Evolutionary conservation across 768 basidiomycete genomes (phyloP).

Genomic region (Sporobolomyces roseus): DNA sequence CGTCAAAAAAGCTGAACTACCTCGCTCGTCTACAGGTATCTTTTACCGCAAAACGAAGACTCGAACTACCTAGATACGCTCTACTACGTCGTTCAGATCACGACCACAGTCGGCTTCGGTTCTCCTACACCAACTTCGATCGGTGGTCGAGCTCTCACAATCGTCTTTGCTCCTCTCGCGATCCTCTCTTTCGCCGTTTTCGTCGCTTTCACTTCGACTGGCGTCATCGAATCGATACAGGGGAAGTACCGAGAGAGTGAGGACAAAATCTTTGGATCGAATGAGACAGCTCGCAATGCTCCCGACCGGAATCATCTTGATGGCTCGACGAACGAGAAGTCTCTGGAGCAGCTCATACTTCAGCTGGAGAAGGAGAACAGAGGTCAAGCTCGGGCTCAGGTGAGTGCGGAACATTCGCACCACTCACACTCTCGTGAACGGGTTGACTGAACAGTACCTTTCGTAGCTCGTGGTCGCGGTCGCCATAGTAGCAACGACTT

Average conservation of each 20-base stretch:
- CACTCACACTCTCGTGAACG: not conserved
- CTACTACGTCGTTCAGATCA: not conserved
- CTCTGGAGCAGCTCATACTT: not conserved
- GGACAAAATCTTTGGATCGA: too few species aligned
- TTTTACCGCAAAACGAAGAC: not conserved
- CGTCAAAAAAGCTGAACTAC: too few species aligned
- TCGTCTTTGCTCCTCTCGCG: not conserved
- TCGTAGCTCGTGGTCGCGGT: too few species aligned
- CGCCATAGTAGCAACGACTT: too few species aligned
- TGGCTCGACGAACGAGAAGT: too few species aligned
- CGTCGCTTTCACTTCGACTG: not conserved
- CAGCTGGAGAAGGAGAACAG: not conserved
- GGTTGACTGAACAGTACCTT: too few species aligned
- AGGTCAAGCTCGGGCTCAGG: not conserved
- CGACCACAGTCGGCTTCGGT: not conserved
- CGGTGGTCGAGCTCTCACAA: too few species aligned
- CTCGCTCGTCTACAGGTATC: not conserved
- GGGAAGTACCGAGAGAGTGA: too few species aligned
- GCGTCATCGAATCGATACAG: not conserved
- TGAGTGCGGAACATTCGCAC: not conserved
- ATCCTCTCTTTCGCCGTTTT: not conserved
- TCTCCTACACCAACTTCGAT: too few species aligned
- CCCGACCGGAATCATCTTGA: too few species aligned
- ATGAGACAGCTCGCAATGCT: too few species aligned
- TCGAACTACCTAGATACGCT: not conserved